Evolutionary conservation across 2,329 filamentous ascomycete genomes (phyloP).

Genomic region (Leptosphaerulina australis): DNA sequence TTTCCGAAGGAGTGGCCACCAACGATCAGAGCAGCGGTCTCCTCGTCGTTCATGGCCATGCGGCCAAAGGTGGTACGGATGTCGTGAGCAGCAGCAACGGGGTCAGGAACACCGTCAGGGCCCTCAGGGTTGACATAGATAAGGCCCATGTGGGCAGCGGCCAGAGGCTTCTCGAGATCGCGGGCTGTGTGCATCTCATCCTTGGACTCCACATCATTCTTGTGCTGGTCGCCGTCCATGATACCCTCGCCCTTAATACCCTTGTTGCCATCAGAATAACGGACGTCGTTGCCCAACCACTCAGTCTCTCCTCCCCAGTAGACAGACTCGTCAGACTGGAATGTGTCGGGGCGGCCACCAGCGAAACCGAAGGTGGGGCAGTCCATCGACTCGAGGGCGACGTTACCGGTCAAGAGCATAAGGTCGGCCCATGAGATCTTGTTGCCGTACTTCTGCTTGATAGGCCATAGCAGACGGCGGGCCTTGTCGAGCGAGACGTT

Average conservation of each 20-base stretch:
- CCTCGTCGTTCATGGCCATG: conserved; percentile 84
- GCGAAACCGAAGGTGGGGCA: conserved; percentile 76
- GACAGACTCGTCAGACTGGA: conserved; percentile 75
- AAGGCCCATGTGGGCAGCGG: conserved; percentile 73
- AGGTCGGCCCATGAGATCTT: conserved; percentile 83
- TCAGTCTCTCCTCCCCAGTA: conserved; percentile 79
- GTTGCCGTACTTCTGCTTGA: conserved; percentile 84
- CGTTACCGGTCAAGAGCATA: conserved; percentile 73
- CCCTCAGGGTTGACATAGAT: conserved; percentile 84
- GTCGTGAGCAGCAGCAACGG: conserved; percentile 70
- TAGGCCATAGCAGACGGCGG: conserved; percentile 76
- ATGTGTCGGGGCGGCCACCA: conserved; percentile 73
- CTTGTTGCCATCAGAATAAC: conserved; percentile 63
- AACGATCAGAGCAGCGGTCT: conserved; percentile 79
- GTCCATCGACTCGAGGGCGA: conserved; percentile 78
- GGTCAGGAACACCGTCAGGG: conserved; percentile 73
- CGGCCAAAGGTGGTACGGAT: conserved; percentile 76
- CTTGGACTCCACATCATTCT: conserved; percentile 33
- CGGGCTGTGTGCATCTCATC: conserved; percentile 57
- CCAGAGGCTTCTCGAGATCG: conserved; percentile 71
- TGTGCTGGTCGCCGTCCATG: conserved; percentile 41
- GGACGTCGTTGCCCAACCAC: conserved; percentile 77
- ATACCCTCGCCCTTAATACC: conserved; percentile 53
- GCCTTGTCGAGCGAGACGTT: conserved; percentile 81
- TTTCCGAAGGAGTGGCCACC: conserved; percentile 82